A percentile compares a stretch with the other conserved stretches of the same genome.
phyloP scores from a whole-genome alignment of 129 eudicot genomes.

The Flaveria trinervia region DNA sequence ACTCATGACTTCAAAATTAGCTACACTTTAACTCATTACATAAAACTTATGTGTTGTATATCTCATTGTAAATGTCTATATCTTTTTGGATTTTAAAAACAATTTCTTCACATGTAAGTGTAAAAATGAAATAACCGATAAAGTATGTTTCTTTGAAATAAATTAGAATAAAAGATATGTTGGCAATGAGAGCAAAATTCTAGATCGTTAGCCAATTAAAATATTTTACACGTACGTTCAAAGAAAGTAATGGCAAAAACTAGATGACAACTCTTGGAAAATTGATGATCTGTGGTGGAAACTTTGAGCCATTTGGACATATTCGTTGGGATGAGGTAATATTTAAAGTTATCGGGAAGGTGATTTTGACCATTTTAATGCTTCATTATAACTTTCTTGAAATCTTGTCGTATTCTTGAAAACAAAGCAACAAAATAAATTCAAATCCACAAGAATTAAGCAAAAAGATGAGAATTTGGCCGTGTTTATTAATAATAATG shows the following conservation, averaged over 20 bases:
- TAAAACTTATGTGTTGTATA: no score
- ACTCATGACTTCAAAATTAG: no score
- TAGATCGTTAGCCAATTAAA: constrained; percentile 17
- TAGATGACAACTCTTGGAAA: constrained; percentile 31
- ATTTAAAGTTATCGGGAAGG: constrained; percentile 29
- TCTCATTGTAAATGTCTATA: no score
- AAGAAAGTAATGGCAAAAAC: constrained; percentile 25
- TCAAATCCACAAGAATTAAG: constrained; percentile 6
- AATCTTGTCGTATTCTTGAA: constrained; percentile 21
- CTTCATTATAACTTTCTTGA: constrained; percentile 23
- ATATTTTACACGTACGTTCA: constrained; percentile 18
- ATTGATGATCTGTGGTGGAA: constrained; percentile 30
- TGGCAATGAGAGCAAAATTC: not conserved
- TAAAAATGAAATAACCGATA: not conserved
- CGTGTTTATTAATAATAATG: no score
- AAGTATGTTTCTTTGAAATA: not conserved
- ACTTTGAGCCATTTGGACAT: constrained; percentile 31
- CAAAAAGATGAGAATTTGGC: constrained; percentile 1
- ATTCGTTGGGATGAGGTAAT: constrained; percentile 24
- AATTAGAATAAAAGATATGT: not conserved
- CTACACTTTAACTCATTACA: no score
- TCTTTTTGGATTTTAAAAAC: no score
- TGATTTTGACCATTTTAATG: constrained; percentile 31
- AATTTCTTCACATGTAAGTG: no score
- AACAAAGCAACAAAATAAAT: constrained; percentile 19